These are phyloP conservation scores for Cyamopsis tetragonoloba DNA, from an alignment of 306 rosid species.

Conservation along the genomic window DNA sequence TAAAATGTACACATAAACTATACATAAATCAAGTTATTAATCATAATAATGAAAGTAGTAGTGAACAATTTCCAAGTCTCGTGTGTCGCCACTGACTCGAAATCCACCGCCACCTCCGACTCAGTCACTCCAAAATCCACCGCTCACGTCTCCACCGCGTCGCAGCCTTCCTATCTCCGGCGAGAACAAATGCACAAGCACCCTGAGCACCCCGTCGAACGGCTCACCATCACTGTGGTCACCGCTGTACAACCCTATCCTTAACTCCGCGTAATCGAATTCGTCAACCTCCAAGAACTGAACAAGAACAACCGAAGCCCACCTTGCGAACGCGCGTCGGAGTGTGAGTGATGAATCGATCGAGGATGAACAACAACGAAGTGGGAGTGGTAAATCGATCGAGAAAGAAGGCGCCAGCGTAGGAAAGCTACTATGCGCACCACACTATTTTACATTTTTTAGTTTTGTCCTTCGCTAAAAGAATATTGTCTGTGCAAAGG, in stretches of 20 bases:
- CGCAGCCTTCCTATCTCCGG: conserved; percentile 80
- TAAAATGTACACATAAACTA: neutral
- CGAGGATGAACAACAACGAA: too few species aligned
- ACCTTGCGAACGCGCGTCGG: conserved; percentile 42
- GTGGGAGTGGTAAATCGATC: too few species aligned
- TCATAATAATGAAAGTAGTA: neutral
- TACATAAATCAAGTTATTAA: too few species aligned
- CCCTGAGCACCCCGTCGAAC: conserved; percentile 78
- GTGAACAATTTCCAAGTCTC: conserved; percentile 53
- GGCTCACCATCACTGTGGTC: conserved; percentile 86
- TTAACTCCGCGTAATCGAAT: conserved; percentile 48
- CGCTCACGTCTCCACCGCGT: conserved; percentile 82
- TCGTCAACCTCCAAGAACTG: conserved; percentile 48
- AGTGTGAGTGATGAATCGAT: too few species aligned
- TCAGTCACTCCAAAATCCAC: conserved; percentile 44
- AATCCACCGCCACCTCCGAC: conserved; percentile 65
- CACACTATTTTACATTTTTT: too few species aligned
- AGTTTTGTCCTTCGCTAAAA: too few species aligned
- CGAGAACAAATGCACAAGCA: conserved; percentile 75
- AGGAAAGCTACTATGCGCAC: too few species aligned
- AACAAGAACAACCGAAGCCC: conserved; percentile 74
- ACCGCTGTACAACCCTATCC: conserved; percentile 66
- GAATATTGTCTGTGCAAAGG: too few species aligned
- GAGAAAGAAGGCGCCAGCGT: too few species aligned
- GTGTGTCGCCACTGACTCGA: conserved; percentile 81